Evolutionary conservation across 2,329 filamentous ascomycete species (phyloP).

Genomic region (Colletotrichum plurivorum): DNA sequence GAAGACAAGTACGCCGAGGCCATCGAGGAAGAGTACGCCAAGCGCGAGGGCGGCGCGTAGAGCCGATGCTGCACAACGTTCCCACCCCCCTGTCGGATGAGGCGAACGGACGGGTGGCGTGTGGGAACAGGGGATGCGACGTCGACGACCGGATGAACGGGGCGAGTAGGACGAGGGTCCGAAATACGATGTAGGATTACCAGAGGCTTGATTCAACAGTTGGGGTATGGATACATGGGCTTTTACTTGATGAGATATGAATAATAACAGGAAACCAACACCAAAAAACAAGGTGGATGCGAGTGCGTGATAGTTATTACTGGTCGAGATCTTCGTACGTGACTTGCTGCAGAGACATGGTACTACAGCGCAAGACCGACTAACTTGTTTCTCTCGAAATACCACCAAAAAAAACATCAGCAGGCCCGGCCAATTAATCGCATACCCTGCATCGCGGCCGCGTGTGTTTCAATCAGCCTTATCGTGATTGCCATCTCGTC

Average conservation of each 20-base stretch:
- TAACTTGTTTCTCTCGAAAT: slow-evolving; percentile 19
- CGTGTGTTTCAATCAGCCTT: slow-evolving; percentile 26
- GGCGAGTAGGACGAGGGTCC: background rate
- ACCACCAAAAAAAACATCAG: slow-evolving; percentile 2
- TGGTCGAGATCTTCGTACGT: background rate
- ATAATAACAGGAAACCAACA: background rate
- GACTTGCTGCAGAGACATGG: too few species aligned
- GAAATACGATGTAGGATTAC: slow-evolving; percentile 20
- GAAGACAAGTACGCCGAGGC: slow-evolving; percentile 72
- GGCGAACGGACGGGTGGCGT: background rate
- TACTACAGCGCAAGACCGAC: background rate
- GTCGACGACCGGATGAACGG: background rate
- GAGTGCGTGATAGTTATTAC: slow-evolving; percentile 4
- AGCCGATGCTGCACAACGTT: too few species aligned
- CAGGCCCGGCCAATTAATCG: too few species aligned
- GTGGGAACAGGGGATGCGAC: background rate
- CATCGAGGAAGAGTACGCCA: slow-evolving; percentile 75
- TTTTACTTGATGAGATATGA: slow-evolving; percentile 26
- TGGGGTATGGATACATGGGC: background rate
- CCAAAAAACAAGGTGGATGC: background rate
- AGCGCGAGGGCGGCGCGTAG: slow-evolving; percentile 73
- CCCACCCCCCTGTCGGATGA: background rate
- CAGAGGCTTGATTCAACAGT: background rate
- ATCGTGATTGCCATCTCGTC: background rate
- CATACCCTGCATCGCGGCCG: background rate